Evolutionary conservation across 2,329 filamentous ascomycete species (phyloP), one percentile per base, ranked within the genome.

Genomic region (Cercospora janseana): DNA sequence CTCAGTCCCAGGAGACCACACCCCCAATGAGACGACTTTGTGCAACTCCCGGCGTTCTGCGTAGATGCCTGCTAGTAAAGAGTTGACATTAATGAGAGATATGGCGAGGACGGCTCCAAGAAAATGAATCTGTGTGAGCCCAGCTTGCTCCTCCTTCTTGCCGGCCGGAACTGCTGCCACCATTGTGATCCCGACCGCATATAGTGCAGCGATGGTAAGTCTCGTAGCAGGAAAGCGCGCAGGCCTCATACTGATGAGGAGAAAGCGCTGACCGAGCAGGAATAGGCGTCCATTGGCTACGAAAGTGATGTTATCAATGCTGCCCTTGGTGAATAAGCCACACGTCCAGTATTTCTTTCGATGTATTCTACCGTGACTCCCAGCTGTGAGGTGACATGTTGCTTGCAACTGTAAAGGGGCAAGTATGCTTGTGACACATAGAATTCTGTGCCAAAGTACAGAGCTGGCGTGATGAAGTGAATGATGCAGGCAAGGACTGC

Each of bases 301-400:
- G 28, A 54, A 54, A 9, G 45, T 54, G 27, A 49, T 13, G n/a
- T 50, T 48, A 56, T 56, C 7, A 51, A 13, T n/a, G 37, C 16
- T 9, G 51, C 46, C 32, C 47, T 27, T 6, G 46, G 38, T 1
- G 54, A 56, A 29, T 34, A 41, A 28, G 29, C 28, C 16, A 28
- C 15, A 10, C 23, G 34, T 6, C 40, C 34, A 7, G 46, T 48
- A 4, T 21, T 37, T 8, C 20, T 29, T 10, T 54, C 47, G 26
- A 34, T 32, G 31, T 40, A 50, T 18, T 45, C 38, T 12, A 48
- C 41, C 7, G 54, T 24, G 6, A 56, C 38, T 12, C 35, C 54
- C n/a, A 56, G 54, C 13, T 54, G 37, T 24, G 46, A 51, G 5
- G 54, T 56, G 40, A 45, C 49, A 44, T 54, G 31, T 12, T 31